These are phyloP conservation scores for Babesia sp. DNA, from an alignment of 169 alveolate genomes.

Conservation along the genomic window DNA sequence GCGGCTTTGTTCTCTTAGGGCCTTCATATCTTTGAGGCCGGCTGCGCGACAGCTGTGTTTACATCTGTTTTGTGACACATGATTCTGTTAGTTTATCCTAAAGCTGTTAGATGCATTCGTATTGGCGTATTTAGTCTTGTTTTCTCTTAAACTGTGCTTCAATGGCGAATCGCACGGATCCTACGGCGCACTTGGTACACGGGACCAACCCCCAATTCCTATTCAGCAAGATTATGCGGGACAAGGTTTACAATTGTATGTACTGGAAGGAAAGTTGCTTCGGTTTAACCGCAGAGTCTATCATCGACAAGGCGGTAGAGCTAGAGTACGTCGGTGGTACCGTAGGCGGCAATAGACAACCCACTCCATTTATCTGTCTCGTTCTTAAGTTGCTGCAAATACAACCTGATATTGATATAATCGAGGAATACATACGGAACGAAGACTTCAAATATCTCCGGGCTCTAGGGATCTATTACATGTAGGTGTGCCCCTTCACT, in stretches of 20 bases:
- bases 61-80: no score
- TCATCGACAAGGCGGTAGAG: slow-evolving; percentile 93
- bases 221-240: slow-evolving; percentile 82
- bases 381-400: slow-evolving; percentile 94
- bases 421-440: slow-evolving; percentile 92
- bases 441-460: slow-evolving; percentile 94
- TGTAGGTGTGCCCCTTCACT: slow-evolving; percentile 42
- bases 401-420: slow-evolving; percentile 92
- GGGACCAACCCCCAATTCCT: slow-evolving; percentile 88
- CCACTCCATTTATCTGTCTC: slow-evolving; percentile 93
- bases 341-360: slow-evolving; percentile 94
- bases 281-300: slow-evolving; percentile 89
- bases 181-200: slow-evolving; percentile 77
- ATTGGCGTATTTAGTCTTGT: no score
- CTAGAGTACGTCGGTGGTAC: slow-evolving; percentile 96
- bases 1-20: no score
- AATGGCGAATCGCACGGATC: slow-evolving; percentile 90
- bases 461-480: slow-evolving; percentile 94
- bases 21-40: no score
- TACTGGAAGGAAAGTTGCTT: slow-evolving; percentile 89
- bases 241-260: slow-evolving; percentile 81
- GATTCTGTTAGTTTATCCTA: no score
- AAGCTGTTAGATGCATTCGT: no score
- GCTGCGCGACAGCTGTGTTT: no score
- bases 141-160: no score